These are phyloP conservation scores for Lolium perenne DNA, from an alignment of 176 grass and related monocot genomes.

Conservation along the genomic window DNA sequence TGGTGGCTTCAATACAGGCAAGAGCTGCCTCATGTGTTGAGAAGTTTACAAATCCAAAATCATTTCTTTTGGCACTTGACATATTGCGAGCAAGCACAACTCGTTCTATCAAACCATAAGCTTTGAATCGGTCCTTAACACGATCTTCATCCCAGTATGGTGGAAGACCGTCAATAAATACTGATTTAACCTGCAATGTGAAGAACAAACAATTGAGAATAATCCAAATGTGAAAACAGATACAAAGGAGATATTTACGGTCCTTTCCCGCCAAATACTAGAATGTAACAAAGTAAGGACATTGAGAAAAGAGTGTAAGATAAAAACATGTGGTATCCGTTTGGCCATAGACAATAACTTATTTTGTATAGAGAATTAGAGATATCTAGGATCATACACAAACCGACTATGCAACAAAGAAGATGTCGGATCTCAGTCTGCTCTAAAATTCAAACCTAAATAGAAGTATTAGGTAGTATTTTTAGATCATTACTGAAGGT, in stretches of 20 bases:
- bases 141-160: constrained; percentile 81
- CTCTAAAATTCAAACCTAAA: neutral
- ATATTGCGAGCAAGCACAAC: constrained; percentile 85
- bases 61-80: constrained; percentile 76
- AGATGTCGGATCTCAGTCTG: neutral
- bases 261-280: neutral
- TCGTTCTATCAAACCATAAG: constrained; percentile 66
- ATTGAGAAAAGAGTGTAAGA: neutral
- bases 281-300: neutral
- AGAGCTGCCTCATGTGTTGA: constrained; percentile 68
- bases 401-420: neutral
- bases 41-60: constrained; percentile 90
- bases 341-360: neutral
- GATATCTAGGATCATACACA: neutral
- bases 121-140: constrained; percentile 66
- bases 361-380: neutral
- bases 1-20: constrained; percentile 67
- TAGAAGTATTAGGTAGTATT: neutral
- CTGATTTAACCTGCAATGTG: constrained; percentile 63
- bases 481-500: neutral
- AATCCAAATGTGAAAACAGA: constrained; percentile 4
- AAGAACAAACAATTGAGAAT: neutral
- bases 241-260: neutral
- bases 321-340: neutral
- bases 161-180: constrained; percentile 77